Base-by-base conservation (phyloP, 495 filamentous ascomycete species). In the Aspergillus bridgeri region DNA sequence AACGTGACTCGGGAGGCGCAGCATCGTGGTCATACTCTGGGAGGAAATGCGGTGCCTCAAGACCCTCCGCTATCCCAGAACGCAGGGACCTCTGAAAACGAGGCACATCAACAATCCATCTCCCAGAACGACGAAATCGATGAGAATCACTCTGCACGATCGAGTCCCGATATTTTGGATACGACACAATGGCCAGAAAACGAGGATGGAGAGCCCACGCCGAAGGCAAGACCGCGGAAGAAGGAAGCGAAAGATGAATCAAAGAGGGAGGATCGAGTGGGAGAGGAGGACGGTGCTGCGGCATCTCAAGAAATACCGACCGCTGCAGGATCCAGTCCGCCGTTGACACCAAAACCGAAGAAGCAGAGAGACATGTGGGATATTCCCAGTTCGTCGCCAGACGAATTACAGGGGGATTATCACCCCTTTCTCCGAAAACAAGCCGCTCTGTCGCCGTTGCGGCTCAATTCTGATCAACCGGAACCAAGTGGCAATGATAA, bases 331-430 rank as follows among this genome's bases (percentile, higher is more conserved):
- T 25, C 24, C 19, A 56, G 15, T 46, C 42, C 29, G 21, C 57
- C 63, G 8, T 59, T 52, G 8, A 67, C 65, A 8, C 67, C 62
- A 1, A 48, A 23, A 5, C 33, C 58, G 1, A 59, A 56, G 29
- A 51, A 53, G n/a, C 49, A 60, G 25, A 54, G 19, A 7, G 58
- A 62, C 45, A 55, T 63, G 3, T 64, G 64, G 61, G 62, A 60
- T 59, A 44, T 68, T 18, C 64, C 61, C 5, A 61, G 56, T 20
- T 69, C 63, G 53, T 75, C 70, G n/a, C 72, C 69, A 9, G 76
- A 78, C 54, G 73, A 69, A 50, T 54, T 75, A 47, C 64, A 64
- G 50, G 54, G 69, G 8, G 60, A 68, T 6, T 13, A 61, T 38
- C 33, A 38, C 9, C 33, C 29, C 54, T 56, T 33, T 50, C 61